Evolutionary conservation across 2,329 filamentous ascomycete genomes (phyloP).

Genomic region (Zymoseptoria tritici): DNA sequence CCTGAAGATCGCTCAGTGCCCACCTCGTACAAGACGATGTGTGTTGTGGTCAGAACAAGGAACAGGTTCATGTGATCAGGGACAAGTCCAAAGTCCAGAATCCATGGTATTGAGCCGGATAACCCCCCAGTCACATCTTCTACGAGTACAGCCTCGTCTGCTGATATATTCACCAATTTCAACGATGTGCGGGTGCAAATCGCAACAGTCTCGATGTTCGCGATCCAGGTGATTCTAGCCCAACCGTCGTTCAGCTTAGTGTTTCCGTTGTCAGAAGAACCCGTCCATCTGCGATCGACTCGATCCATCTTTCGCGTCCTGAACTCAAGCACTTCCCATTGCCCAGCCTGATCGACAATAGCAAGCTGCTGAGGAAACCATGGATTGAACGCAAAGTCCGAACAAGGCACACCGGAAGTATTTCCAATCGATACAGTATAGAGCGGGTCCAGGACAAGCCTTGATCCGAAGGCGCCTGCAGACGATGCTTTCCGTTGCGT

Average conservation of each 20-base stretch:
- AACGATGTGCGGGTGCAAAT: constrained; percentile 43
- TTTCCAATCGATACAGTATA: constrained; percentile 45
- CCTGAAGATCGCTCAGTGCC: not conserved
- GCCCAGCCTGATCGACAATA: constrained; percentile 57
- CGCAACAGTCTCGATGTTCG: constrained; percentile 42
- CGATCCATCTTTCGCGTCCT: constrained; percentile 12
- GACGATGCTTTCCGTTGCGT: constrained; percentile 22
- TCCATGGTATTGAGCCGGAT: constrained; percentile 35
- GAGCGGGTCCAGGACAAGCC: constrained; percentile 50
- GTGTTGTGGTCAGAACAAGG: constrained; percentile 52
- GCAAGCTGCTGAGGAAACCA: constrained; percentile 54
- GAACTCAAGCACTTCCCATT: constrained; percentile 63
- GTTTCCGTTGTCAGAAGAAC: not conserved
- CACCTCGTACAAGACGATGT: constrained; percentile 36
- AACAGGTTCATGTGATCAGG: constrained; percentile 43
- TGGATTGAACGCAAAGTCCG: constrained; percentile 60
- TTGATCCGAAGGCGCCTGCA: constrained; percentile 35
- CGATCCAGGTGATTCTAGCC: constrained; percentile 44
- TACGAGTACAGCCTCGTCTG: constrained; percentile 16
- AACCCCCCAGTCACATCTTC: constrained; percentile 24
- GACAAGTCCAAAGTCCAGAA: constrained; percentile 51
- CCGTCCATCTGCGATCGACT: constrained; percentile 7
- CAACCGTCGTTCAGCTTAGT: constrained; percentile 39
- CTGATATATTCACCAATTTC: constrained; percentile 29
- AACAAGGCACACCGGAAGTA: constrained; percentile 51